phyloP scores from a whole-genome alignment of 306 rosid species.

The Macrotyloma uniflorum region DNA sequence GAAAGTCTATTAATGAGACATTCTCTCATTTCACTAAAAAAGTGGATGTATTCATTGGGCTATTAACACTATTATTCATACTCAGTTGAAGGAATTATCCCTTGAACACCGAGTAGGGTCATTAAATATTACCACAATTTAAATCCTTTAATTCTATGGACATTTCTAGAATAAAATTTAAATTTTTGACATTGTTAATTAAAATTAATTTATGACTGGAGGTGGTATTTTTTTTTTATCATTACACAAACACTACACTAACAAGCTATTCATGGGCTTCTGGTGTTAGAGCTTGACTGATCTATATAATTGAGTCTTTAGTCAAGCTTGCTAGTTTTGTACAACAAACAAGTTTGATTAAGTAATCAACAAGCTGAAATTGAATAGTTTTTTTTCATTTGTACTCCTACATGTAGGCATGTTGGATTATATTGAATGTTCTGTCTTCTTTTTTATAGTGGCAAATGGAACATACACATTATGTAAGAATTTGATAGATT shows the following conservation, averaged over 20 bases:
- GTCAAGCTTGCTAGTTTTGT: neutral
- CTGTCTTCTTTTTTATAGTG: constrained; percentile 15
- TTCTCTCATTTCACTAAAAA: no score
- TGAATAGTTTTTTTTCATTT: neutral
- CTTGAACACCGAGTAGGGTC: no score
- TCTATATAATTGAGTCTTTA: neutral
- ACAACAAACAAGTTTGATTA: neutral
- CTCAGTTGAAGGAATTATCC: no score
- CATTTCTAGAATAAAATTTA: no score
- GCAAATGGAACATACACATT: constrained; percentile 12
- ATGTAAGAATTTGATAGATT: constrained; percentile 21
- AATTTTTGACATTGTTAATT: no score
- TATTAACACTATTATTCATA: no score
- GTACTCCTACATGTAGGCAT: neutral
- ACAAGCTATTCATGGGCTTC: neutral
- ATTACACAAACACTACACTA: neutral
- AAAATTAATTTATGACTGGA: no score
- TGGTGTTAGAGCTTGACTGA: neutral
- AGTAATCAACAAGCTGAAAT: neutral
- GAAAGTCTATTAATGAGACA: no score
- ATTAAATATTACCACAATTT: no score
- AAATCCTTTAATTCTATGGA: no score
- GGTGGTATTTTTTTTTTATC: neutral
- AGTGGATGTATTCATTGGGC: no score
- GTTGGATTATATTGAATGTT: constrained; percentile 14